A percentile compares a stretch with the other conserved stretches of the same genome.
Evolutionary conservation across 208 protist species (phyloP).

Genomic region (Leishmania tropica): DNA sequence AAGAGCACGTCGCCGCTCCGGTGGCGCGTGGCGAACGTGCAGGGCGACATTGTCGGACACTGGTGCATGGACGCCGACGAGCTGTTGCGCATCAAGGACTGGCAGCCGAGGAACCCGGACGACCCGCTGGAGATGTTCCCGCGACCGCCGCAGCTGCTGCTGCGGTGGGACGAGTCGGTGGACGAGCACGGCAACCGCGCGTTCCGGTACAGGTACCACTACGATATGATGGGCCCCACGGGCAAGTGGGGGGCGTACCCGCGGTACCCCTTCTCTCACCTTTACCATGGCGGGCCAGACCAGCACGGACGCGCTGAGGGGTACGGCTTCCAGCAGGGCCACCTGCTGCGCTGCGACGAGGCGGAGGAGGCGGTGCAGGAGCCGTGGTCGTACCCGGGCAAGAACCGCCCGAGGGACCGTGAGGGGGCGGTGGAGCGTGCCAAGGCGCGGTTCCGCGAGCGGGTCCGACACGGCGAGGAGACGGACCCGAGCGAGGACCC

Average conservation of each 20-base stretch:
- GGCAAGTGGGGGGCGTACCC: slow-evolving; percentile 91
- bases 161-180: slow-evolving; percentile 88
- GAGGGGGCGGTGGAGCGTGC: slow-evolving; percentile 87
- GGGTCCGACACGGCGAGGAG: slow-evolving; percentile 80
- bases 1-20: slow-evolving; percentile 91
- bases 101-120: slow-evolving; percentile 88
- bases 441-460: slow-evolving; percentile 83
- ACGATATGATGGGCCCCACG: slow-evolving; percentile 88
- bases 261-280: slow-evolving; percentile 88
- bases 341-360: slow-evolving; percentile 83
- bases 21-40: slow-evolving; percentile 84
- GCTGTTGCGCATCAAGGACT: slow-evolving; percentile 89
- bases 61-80: slow-evolving; percentile 93
- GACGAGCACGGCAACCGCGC: slow-evolving; percentile 92
- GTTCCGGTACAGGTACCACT: slow-evolving; percentile 90
- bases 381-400: slow-evolving; percentile 91
- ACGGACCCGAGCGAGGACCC: slow-evolving; percentile 89
- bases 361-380: slow-evolving; percentile 92
- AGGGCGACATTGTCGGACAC: slow-evolving; percentile 87
- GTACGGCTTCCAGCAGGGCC: slow-evolving; percentile 92
- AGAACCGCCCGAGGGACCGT: slow-evolving; percentile 85
- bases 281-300: slow-evolving; percentile 76
- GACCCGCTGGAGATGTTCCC: slow-evolving; percentile 92
- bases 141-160: slow-evolving; percentile 77
- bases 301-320: slow-evolving; percentile 79